Percentiles rank a stretch among this genome's conserved stretches.
Conservation (phyloP, 495 filamentous ascomycete genomes). For the Tuber calosporum region DNA sequence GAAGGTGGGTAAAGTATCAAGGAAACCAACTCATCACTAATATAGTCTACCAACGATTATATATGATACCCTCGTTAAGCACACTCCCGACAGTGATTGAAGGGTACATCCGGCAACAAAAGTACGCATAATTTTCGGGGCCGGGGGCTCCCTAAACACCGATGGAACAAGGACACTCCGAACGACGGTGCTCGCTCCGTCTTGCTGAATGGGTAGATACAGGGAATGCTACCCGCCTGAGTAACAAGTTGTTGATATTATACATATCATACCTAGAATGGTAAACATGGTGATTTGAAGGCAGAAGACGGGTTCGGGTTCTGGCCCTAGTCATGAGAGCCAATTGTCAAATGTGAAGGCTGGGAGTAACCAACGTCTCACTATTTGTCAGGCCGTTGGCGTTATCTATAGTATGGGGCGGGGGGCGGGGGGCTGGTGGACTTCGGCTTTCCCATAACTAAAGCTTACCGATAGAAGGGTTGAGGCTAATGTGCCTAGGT, state of each 20-base stretch:
- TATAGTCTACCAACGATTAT: background rate
- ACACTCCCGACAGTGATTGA: background rate
- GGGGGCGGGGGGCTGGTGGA: background rate
- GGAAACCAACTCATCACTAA: background rate
- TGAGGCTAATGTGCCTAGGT: background rate
- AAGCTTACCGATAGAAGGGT: background rate
- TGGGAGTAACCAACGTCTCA: background rate
- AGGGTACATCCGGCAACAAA: background rate
- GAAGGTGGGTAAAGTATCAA: background rate
- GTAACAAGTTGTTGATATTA: background rate
- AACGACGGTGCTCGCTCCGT: background rate
- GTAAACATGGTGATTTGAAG: background rate
- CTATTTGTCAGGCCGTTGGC: background rate
- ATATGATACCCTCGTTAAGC: background rate
- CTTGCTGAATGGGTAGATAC: background rate
- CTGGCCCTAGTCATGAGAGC: background rate
- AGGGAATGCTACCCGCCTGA: background rate
- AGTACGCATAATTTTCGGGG: background rate
- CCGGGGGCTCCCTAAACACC: background rate
- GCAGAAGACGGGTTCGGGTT: background rate
- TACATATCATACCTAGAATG: background rate
- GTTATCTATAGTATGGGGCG: background rate
- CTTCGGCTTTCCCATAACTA: background rate
- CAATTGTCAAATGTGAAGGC: background rate
- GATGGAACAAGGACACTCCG: background rate